Evolutionary conservation across 331 rosid species (phyloP).

Genomic region (Arachis monticola): DNA sequence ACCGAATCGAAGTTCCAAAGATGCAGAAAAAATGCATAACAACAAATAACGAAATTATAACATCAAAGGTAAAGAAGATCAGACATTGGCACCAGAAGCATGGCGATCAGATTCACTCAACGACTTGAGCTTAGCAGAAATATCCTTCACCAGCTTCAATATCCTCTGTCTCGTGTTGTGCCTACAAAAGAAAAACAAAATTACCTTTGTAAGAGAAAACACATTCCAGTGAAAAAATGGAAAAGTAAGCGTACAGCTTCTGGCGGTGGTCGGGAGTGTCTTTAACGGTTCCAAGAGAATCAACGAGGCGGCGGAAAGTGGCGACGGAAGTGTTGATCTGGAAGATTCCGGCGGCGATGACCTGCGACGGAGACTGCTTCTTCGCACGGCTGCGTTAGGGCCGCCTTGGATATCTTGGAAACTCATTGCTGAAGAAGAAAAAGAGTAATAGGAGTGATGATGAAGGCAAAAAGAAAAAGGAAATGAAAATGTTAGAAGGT

Average conservation of each 20-base stretch:
- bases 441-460: neutral
- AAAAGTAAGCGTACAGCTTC: slow-evolving; percentile 56
- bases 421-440: slow-evolving; percentile 51
- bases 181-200: slow-evolving; percentile 47
- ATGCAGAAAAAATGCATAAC: slow-evolving; percentile 14
- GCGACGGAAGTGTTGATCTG: slow-evolving; percentile 84
- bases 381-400: slow-evolving; percentile 29
- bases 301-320: slow-evolving; percentile 74
- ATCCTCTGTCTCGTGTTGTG: slow-evolving; percentile 71
- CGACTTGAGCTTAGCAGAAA: slow-evolving; percentile 75
- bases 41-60: neutral
- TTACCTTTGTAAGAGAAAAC: neutral
- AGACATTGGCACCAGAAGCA: slow-evolving; percentile 46
- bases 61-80: neutral
- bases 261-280: slow-evolving; percentile 76
- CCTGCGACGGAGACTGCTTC: slow-evolving; percentile 58
- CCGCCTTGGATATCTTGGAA: slow-evolving; percentile 68
- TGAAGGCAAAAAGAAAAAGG: neutral
- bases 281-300: slow-evolving; percentile 71
- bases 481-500: neutral
- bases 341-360: slow-evolving; percentile 74
- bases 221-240: neutral
- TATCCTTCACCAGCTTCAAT: slow-evolving; percentile 71
- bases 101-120: slow-evolving; percentile 57
- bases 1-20: slow-evolving; percentile 2